A percentile compares a stretch with the other conserved stretches of the same genome.
phyloP scores from a whole-genome alignment of 2,329 filamentous ascomycete species.

The Paradendryphiella salina region DNA sequence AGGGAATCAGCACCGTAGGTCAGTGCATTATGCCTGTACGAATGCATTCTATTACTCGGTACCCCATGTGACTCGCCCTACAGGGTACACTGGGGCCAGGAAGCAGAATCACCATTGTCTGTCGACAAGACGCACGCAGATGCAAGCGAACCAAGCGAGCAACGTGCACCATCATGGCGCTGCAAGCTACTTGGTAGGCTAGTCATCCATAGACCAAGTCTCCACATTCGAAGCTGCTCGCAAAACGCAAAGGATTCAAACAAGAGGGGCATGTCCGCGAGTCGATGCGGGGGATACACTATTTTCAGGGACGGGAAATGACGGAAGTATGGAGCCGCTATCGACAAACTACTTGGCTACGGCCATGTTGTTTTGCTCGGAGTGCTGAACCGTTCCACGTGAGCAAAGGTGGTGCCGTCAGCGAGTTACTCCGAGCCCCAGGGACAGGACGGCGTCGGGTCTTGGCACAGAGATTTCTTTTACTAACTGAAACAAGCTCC shows the following conservation, averaged over 20 bases:
- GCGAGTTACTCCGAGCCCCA: constrained; percentile 3
- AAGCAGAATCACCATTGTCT: constrained; percentile 1
- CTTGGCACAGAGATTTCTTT: constrained; percentile 28
- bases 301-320: constrained; percentile 17
- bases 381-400: constrained; percentile 8
- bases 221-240: constrained; percentile 27
- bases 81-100: constrained; percentile 9
- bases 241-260: constrained; percentile 15
- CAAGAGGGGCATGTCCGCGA: constrained; percentile 18
- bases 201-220: constrained; percentile 12
- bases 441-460: constrained; percentile 15
- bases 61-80: constrained; percentile 6
- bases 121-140: background rate
- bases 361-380: constrained; percentile 6
- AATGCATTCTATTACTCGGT: constrained; percentile 18
- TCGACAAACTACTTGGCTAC: constrained; percentile 8
- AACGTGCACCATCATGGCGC: constrained; percentile 16
- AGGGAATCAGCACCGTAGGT: constrained; percentile 19
- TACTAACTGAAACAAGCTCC: constrained; percentile 29
- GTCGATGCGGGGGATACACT: constrained; percentile 23
- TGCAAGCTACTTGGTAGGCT: constrained; percentile 18
- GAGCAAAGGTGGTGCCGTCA: constrained; percentile 12
- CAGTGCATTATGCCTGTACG: constrained; percentile 28
- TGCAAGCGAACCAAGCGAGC: constrained; percentile 6
- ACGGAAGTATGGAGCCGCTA: constrained; percentile 7